Percentiles rank a stretch among this genome's conserved stretches.
phyloP scores from a whole-genome alignment of 768 basidiomycete genomes.

The Cystofilobasidium capitatum region DNA sequence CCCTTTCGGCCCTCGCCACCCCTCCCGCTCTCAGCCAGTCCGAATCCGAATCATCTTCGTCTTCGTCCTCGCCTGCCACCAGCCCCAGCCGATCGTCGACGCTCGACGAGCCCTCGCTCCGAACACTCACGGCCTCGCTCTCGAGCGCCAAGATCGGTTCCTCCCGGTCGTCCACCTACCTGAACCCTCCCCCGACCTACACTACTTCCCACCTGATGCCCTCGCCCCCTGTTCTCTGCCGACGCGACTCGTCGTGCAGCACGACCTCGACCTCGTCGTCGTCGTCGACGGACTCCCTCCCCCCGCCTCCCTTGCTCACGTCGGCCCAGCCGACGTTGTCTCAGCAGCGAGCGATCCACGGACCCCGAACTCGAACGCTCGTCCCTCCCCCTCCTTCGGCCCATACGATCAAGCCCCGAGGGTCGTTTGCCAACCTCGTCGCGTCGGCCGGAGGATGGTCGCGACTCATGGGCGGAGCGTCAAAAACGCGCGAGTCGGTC shows the following conservation, averaged over 20 bases:
- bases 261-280: slow-evolving; percentile 9
- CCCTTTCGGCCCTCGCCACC: slow-evolving; percentile 2
- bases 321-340: slow-evolving; percentile 15
- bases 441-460: slow-evolving; percentile 22
- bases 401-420: slow-evolving; percentile 21
- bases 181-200: background rate
- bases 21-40: slow-evolving; percentile 23
- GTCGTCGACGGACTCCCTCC: slow-evolving; percentile 20
- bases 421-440: slow-evolving; percentile 25
- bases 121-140: slow-evolving; percentile 10
- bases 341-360: slow-evolving; percentile 9
- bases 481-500: slow-evolving; percentile 12
- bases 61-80: slow-evolving; percentile 14
- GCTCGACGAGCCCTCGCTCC: slow-evolving; percentile 6
- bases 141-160: slow-evolving; percentile 16
- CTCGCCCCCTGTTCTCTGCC: slow-evolving; percentile 7
- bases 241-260: slow-evolving; percentile 15
- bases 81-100: background rate
- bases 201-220: slow-evolving; percentile 8
- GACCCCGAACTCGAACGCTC: background rate
- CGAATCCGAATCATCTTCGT: slow-evolving; percentile 2
- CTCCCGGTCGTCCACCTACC: background rate
- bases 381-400: background rate
- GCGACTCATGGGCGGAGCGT: slow-evolving; percentile 16
- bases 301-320: slow-evolving; percentile 3